Evolutionary conservation across 2,329 filamentous ascomycete genomes (phyloP).

Genomic region (Coniosporium tulheliwenetii): DNA sequence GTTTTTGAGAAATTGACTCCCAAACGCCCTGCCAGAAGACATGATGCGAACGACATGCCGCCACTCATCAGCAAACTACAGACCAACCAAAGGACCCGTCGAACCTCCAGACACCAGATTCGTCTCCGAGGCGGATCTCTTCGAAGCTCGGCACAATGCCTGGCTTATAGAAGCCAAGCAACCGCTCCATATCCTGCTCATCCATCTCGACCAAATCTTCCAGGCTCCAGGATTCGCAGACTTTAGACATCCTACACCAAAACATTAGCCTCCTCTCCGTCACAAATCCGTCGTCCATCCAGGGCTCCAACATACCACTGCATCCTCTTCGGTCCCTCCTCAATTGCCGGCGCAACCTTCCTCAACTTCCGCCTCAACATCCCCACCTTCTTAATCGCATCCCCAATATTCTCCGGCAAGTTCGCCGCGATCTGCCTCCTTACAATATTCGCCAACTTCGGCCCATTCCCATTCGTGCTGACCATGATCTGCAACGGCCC

Average conservation of each 20-base stretch:
- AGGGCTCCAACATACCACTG: conserved; percentile 45
- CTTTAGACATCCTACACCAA: conserved; percentile 64
- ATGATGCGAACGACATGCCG: background rate
- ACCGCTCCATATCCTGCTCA: conserved; percentile 63
- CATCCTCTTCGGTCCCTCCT: conserved; percentile 79
- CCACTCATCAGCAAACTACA: background rate
- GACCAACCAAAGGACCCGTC: conserved; percentile 32
- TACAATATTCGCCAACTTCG: conserved; percentile 76
- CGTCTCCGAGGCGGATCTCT: conserved; percentile 23
- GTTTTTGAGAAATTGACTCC: too few species aligned
- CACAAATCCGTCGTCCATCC: background rate
- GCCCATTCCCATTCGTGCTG: conserved; percentile 93
- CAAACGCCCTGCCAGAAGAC: too few species aligned
- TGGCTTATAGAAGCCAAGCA: conserved; percentile 59
- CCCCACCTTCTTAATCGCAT: conserved; percentile 75
- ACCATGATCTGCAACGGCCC: conserved; percentile 97
- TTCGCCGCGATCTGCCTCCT: conserved; percentile 62
- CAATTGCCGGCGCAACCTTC: conserved; percentile 52
- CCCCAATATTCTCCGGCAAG: conserved; percentile 65
- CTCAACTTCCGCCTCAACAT: conserved; percentile 64
- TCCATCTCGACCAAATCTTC: conserved; percentile 72
- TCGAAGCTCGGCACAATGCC: conserved; percentile 26
- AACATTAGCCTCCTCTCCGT: background rate
- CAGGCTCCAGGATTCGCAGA: conserved; percentile 75
- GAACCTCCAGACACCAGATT: conserved; percentile 21